phyloP scores from a whole-genome alignment of 352 stramenopile genomes.

The Globisporangium iwayamae region DNA sequence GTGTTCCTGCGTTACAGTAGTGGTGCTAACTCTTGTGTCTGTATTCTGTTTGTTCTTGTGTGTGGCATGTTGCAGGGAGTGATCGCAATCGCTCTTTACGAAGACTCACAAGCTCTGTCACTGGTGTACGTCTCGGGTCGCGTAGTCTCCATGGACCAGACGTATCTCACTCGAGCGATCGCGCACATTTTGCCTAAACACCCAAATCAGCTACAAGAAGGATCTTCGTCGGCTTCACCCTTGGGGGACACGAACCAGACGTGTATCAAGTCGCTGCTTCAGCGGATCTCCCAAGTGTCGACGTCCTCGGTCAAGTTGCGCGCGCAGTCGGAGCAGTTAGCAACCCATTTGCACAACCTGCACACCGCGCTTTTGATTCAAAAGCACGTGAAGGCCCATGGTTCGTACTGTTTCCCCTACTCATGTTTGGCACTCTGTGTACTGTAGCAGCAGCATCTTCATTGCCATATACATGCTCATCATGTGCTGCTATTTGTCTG shows the following conservation, averaged over 20 bases:
- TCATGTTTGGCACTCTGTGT: not conserved
- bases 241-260: slow-evolving; percentile 16
- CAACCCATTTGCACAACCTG: slow-evolving; percentile 33
- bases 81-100: slow-evolving; percentile 24
- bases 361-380: slow-evolving; percentile 47
- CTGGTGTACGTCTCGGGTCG: slow-evolving; percentile 36
- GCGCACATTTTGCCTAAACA: slow-evolving; percentile 15
- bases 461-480: not conserved
- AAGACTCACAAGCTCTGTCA: slow-evolving; percentile 17
- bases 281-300: slow-evolving; percentile 37
- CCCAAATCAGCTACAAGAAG: not conserved
- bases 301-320: slow-evolving; percentile 24
- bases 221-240: not conserved
- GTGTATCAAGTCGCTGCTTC: slow-evolving; percentile 33
- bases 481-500: not conserved
- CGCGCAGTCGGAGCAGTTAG: slow-evolving; percentile 32
- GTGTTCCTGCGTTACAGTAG: not conserved
- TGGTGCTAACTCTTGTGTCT: no score
- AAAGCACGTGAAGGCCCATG: slow-evolving; percentile 13
- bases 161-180: slow-evolving; percentile 19
- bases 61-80: slow-evolving; percentile 22
- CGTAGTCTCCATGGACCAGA: slow-evolving; percentile 23
- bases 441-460: not conserved
- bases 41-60: not conserved
- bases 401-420: slow-evolving; percentile 1